Evolutionary conservation across 2,329 filamentous ascomycete genomes (phyloP), one percentile per base, ranked within the genome.

Genomic region (Sporothrix schenckii): DNA sequence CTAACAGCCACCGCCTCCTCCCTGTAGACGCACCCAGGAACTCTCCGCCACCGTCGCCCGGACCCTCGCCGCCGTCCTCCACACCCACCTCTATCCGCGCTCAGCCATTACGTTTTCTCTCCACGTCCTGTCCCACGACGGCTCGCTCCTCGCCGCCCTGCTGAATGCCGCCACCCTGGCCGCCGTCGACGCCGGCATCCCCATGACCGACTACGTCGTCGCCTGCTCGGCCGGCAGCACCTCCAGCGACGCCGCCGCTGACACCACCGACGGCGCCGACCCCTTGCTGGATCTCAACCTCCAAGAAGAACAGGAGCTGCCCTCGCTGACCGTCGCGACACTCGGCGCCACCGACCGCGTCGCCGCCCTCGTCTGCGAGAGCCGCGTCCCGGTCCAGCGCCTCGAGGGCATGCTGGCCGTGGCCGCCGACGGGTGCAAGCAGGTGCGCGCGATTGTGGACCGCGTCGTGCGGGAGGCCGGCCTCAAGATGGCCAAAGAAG

Each of bases 381-480:
- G 90, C 69, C 88, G 92, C 63, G 90, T 97, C n/a, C 91, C 96
- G 80, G 88, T 91, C 73, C 86, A 86, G 71, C 87, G 93, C 70
- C 78, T 98, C 72, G 94, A 99, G 81, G 92, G 92, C 0, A 97
- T 99, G 94, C 82, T 99, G 75, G 93, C 92, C 0, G 93, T 97
- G 1, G 94, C 91, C 0, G 89, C 97, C 65, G 94, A 97, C 78
- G 95, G 94, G 5, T 98, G 94, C 80, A 93, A 91, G 80, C 91
- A 94, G 78, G 89, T 98, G 52, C 87, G 92, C 73, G 86, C 88
- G 74, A 91, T 97, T 66, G 78, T 99, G 76, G 94, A 98, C 79
- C 84, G 85, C 7, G 90, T 96, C 16, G 89, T 98, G 60, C 88
- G 90, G 77, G 87, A 87, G 58, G 89, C 90, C 79, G 91, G 91